Evolutionary conservation across 495 filamentous ascomycete species (phyloP), one percentile per base, ranked within the genome.

Genomic region (Penicilliopsis zonata): DNA sequence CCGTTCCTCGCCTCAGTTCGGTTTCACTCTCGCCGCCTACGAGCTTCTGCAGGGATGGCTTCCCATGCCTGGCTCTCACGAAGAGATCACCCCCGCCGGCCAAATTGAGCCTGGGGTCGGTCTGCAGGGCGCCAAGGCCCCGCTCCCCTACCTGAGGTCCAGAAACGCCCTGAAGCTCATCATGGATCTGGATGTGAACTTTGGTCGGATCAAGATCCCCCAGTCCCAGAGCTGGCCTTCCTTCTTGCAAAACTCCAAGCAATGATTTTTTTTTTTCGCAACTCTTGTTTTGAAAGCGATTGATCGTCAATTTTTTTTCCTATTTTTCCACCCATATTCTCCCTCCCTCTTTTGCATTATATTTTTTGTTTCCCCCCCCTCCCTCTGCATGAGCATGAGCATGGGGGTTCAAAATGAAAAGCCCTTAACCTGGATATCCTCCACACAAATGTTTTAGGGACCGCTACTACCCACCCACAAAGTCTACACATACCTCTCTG

Each of bases 91-190:
- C 2, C 59, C 64, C 13, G 47, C 46, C 21, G 67, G 67, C 13
- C 46, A 61, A 18, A 48, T 64, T 16, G 66, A 73, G 48, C 74
- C 75, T 1, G 67, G 59, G 19, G 50, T 78, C 7, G 73, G 74
- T 6, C 41, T 78, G 14, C 50, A 57, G 28, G 61, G 67, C 26
- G 74, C 76, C 12, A 76, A 63, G 31, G 74, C 76, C 12, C 70
- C 81, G 24, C 69, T 92, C 37, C 81, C 84, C 9, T 90, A 86
- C 50, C 62, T 92, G 38, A 67, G 90, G 42, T 92, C 82, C 50
- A 62, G 86, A 33, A 96, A 95, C 44, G 90, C 92, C n/a, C 59
- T 98, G 43, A 96, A 94, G 67, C 80, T 96, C 39, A 85, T 98
- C 43, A 71, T 98, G 19, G 90, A 98, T 49, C 61, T 98, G 31